Percentiles rank a stretch among this genome's conserved stretches.
These are phyloP conservation scores for Orbilia oligospora DNA, from an alignment of 2,329 filamentous ascomycete species.

Conservation along the genomic window DNA sequence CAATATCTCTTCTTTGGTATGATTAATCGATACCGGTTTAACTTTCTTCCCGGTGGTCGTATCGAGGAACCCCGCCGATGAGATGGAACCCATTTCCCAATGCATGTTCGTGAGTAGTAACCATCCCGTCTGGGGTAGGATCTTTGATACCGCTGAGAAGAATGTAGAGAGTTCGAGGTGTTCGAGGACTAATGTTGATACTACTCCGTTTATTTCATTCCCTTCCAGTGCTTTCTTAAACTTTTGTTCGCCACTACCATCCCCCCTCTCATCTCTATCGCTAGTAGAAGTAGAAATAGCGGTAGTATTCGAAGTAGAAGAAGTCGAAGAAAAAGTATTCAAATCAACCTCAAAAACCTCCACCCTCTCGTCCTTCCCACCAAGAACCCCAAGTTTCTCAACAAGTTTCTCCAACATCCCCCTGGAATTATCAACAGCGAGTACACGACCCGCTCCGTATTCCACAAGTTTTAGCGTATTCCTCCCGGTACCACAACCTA, in stretches of 20 bases:
- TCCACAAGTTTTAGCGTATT: slow-evolving; percentile 72
- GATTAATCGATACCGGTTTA: slow-evolving; percentile 73
- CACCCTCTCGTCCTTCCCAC: background rate
- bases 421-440: slow-evolving; percentile 73
- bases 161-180: slow-evolving; percentile 72
- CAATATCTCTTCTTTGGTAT: slow-evolving; percentile 72
- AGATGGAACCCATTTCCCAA: slow-evolving; percentile 72
- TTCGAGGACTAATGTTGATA: slow-evolving; percentile 77
- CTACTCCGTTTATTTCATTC: slow-evolving; percentile 67
- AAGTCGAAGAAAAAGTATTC: background rate
- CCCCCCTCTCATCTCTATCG: background rate
- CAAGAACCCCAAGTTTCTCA: slow-evolving; percentile 41
- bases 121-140: slow-evolving; percentile 70
- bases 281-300: background rate
- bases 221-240: slow-evolving; percentile 50
- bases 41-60: slow-evolving; percentile 71
- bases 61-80: slow-evolving; percentile 75
- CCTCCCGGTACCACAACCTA: slow-evolving; percentile 77
- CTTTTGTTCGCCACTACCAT: background rate
- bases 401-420: slow-evolving; percentile 74
- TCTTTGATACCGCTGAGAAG: slow-evolving; percentile 69
- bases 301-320: too few species aligned
- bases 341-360: slow-evolving; percentile 29
- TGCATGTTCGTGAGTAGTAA: slow-evolving; percentile 79
- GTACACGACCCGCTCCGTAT: slow-evolving; percentile 66